Base-by-base conservation (phyloP, 768 basidiomycete species). In the Kwoniella sp. region DNA sequence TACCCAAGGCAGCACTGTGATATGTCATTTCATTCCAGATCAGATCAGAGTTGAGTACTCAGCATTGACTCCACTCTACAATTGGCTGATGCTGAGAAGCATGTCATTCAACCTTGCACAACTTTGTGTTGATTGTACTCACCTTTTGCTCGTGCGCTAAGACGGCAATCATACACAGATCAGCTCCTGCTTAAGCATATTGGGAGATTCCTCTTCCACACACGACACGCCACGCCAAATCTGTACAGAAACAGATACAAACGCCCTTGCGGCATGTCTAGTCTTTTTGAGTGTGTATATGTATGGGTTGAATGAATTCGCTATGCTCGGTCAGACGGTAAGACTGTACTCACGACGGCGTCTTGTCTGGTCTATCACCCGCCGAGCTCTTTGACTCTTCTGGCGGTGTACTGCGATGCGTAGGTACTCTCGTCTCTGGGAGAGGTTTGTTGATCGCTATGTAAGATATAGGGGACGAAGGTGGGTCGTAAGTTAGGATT, bases 1-100 rank as follows among this genome's bases (percentile, higher is more conserved):
- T 21, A 74, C 76, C 76, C 76, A 77, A 57, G 76, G 76, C 52
- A 77, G 65, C 17, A 77, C 76, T 74, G 54, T 7, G 19, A 40
- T n/a, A 36, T 29, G 17, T 27, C 36, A 29, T 36, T 17, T n/a
- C n/a, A n/a, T n/a, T n/a, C n/a, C n/a, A n/a, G n/a, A n/a, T n/a
- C n/a, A n/a, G n/a, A n/a, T n/a, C n/a, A n/a, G n/a, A n/a, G n/a
- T n/a, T n/a, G n/a, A n/a, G n/a, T n/a, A n/a, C 27, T 67, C 61
- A 72, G 63, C 55, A 40, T 19, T 9, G 21, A 33, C 33, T n/a
- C n/a, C n/a, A n/a, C n/a, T n/a, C n/a, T n/a, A n/a, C n/a, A n/a
- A n/a, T n/a, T n/a, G n/a, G n/a, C n/a, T 44, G 4, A 44, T 44
- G 40, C 17, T 44, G 8, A 9, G 40, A 44, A 44, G 4, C 26